Evolutionary conservation across 2,329 filamentous ascomycete species (phyloP).

Genomic region (Epichloe festucae): DNA sequence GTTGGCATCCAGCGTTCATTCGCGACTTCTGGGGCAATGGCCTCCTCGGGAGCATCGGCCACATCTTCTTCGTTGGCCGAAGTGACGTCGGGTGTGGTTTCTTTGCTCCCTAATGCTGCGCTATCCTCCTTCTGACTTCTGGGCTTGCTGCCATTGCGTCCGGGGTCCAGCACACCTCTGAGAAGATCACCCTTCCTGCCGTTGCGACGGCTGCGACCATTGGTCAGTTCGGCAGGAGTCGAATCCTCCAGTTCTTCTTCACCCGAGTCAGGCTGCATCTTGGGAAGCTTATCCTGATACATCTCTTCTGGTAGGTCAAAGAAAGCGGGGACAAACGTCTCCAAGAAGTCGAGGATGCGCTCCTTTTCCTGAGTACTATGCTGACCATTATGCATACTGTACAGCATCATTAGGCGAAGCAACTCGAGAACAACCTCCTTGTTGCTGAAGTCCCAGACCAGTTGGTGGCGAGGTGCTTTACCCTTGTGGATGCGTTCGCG

Average conservation of each 20-base stretch:
- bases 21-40: conserved; percentile 45
- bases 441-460: conserved; percentile 61
- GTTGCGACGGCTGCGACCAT: conserved; percentile 55
- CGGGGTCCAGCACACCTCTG: conserved; percentile 71
- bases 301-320: conserved; percentile 62
- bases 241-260: conserved; percentile 69
- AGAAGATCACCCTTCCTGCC: conserved; percentile 71
- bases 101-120: conserved; percentile 66
- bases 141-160: conserved; percentile 55
- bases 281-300: conserved; percentile 52
- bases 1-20: conserved; percentile 54
- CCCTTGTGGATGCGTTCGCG: conserved; percentile 52
- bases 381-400: conserved; percentile 54
- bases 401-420: conserved; percentile 50
- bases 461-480: conserved; percentile 56
- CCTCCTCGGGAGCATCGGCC: conserved; percentile 46
- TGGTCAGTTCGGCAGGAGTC: conserved; percentile 56
- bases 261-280: conserved; percentile 55
- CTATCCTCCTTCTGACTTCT: conserved; percentile 70
- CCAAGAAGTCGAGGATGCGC: conserved; percentile 61
- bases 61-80: conserved; percentile 69
- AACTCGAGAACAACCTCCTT: conserved; percentile 52
- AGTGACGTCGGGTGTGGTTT: conserved; percentile 74
- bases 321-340: conserved; percentile 62
- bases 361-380: conserved; percentile 62